Evolutionary conservation across 1,284 basidiomycete species (phyloP).

Genomic region (Sanghuangporus sanghuang): DNA sequence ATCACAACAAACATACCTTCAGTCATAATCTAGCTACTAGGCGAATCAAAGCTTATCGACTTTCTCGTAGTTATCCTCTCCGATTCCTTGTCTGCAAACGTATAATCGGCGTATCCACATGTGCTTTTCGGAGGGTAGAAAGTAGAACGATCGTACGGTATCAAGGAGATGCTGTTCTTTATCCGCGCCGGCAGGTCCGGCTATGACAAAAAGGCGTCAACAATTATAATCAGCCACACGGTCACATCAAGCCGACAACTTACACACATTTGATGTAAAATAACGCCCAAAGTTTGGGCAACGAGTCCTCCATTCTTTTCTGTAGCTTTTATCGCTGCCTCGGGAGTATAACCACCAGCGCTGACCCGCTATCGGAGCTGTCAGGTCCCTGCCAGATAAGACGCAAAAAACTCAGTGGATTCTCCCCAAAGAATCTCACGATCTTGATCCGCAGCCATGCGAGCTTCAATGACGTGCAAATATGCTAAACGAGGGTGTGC

Average conservation of each 20-base stretch:
- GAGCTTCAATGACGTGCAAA: constrained; percentile 48
- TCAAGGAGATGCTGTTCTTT: constrained; percentile 14
- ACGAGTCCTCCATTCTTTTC: constrained; percentile 34
- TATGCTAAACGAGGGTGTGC: constrained; percentile 48
- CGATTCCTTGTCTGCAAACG: constrained; percentile 13
- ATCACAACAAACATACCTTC: too few species aligned
- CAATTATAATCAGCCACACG: too few species aligned
- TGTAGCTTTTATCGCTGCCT: constrained; percentile 25
- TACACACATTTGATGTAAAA: constrained; percentile 42
- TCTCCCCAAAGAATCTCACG: constrained; percentile 17
- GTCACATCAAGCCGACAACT: too few species aligned
- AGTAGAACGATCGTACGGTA: constrained; percentile 15
- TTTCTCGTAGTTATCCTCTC: constrained; percentile 6
- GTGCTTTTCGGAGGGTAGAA: constrained; percentile 15
- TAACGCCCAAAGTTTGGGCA: constrained; percentile 43
- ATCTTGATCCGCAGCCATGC: constrained; percentile 13
- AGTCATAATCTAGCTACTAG: too few species aligned
- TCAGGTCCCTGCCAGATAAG: constrained; percentile 25
- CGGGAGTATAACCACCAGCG: constrained; percentile 31
- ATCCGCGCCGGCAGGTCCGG: constrained; percentile 19
- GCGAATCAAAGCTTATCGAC: too few species aligned
- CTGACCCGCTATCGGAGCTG: constrained; percentile 21
- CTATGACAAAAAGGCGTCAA: background rate
- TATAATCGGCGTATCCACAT: constrained; percentile 16
- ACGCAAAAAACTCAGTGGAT: constrained; percentile 31